phyloP scores from a whole-genome alignment of 441 rosid species.

The Adansonia rubrostipa region DNA sequence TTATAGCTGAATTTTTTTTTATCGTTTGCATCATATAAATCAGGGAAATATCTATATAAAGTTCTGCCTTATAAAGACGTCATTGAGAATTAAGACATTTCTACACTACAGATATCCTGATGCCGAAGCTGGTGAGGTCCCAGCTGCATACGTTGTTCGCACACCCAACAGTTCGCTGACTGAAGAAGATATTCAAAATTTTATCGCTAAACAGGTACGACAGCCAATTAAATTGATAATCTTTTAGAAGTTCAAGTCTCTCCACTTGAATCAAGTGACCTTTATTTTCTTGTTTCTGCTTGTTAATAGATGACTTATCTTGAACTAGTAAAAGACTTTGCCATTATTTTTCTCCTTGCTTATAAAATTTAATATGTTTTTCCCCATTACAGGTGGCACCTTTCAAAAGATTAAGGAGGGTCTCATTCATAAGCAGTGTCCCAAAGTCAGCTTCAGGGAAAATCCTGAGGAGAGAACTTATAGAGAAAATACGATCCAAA shows the following conservation, averaged over 20 bases:
- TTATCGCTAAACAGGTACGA: conserved; percentile 74
- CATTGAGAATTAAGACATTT: conserved; percentile 21
- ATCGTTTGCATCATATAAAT: neutral
- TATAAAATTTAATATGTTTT: neutral
- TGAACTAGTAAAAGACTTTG: neutral
- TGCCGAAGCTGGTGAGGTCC: conserved; percentile 94
- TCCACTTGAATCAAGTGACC: neutral
- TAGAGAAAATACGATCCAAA: conserved; percentile 55
- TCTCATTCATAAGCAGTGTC: conserved; percentile 52
- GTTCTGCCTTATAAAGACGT: neutral
- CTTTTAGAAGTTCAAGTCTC: neutral
- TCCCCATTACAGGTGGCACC: conserved; percentile 58
- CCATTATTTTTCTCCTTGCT: neutral
- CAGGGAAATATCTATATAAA: neutral
- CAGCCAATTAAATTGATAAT: neutral
- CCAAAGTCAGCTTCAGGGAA: conserved; percentile 74
- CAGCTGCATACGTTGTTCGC: conserved; percentile 82
- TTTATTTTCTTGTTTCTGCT: neutral
- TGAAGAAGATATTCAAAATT: conserved; percentile 62
- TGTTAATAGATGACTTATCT: neutral
- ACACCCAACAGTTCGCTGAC: conserved; percentile 66
- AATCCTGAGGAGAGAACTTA: conserved; percentile 64
- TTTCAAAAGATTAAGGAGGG: conserved; percentile 56
- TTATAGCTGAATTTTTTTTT: neutral
- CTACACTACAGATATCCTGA: conserved; percentile 68